phyloP scores from a whole-genome alignment of 139 green algal genomes.

The Medakamo hakoo region DNA sequence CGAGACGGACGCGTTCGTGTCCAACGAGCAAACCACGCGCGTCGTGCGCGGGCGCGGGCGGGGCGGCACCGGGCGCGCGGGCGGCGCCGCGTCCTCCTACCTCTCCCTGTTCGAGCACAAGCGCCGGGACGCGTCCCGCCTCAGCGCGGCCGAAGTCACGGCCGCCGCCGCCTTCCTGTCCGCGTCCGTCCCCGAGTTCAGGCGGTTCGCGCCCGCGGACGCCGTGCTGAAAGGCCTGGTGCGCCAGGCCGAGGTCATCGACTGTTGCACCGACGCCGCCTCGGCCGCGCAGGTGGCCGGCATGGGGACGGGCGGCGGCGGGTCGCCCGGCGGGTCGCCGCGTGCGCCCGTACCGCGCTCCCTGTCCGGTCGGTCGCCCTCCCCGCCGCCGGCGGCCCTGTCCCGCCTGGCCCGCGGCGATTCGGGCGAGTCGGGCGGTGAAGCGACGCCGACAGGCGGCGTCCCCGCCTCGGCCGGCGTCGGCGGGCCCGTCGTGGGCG shows the following conservation, averaged over 20 bases:
- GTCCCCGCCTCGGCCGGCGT: background rate
- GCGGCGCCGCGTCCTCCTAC: conserved; percentile 14
- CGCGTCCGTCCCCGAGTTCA: conserved; percentile 10
- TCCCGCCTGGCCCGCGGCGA: background rate
- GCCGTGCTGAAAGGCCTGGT: conserved; percentile 16
- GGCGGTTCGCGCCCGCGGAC: background rate
- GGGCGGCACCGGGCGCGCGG: background rate
- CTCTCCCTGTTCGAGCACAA: conserved; percentile 33
- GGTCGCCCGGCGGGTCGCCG: background rate
- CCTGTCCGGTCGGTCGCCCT: conserved; percentile 5
- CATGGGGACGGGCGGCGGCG: background rate
- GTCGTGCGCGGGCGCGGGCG: background rate
- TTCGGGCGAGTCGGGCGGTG: background rate
- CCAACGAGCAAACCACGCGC: conserved; percentile 7
- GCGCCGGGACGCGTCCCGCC: conserved; percentile 5
- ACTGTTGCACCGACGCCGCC: background rate
- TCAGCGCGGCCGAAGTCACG: conserved; percentile 21
- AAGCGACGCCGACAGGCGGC: no score
- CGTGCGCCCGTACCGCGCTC: no score
- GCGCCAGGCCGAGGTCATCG: conserved; percentile 7
- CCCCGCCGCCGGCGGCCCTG: background rate
- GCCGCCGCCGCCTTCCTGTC: conserved; percentile 27
- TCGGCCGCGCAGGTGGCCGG: background rate
- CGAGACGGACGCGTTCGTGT: conserved; percentile 29
- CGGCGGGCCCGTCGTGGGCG: background rate